Evolutionary conservation across 257 asterid species (phyloP), one percentile per base, ranked within the genome.

Genomic region (Solanum medicagineum): DNA sequence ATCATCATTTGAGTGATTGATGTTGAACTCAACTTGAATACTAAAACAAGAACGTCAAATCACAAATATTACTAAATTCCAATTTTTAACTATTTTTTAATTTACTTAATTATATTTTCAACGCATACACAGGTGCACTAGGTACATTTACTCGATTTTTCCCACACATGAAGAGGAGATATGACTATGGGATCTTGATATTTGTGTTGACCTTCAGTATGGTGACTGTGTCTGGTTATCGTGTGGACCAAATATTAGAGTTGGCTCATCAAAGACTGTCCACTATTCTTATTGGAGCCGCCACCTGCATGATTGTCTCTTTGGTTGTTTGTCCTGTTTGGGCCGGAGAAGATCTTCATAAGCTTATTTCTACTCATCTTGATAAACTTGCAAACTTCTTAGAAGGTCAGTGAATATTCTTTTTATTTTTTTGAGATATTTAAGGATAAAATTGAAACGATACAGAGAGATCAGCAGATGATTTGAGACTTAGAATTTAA

Each of bases 281-380:
- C 36, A 93, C 97, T 1, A 90, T 94, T 29, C 85, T 92, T 20
- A 87, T 94, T 36, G 99, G 98, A 5, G 93, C 87, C 51, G 92
- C 90, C 1, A 86, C 97, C 0, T 95, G 99, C 59, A 88, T 95
- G 77, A 24, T 92, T 1, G 86, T 92, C 32, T 95, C 98, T 85
- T 47, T 92, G 32, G 85, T 87, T 87, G 51, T 90, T 57, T 90
- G 83, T 86, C 99, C 99, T 2, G 99, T 90, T 51, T 95, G 98
- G 98, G 98, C 98, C 29, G 98, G 98, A 14, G 91, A 89, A 71
- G 98, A 95, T 89, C 83, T 95, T 85, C 99, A 95, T 70, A 85
- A 85, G 22, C 63, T 89, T 20, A 6, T 89, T 36, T 87, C 92
- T 83, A 57, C 53, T 11, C 92, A 94, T 84, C 49, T 95, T 5